These are phyloP conservation scores for Trichosporon inkin DNA, from an alignment of 1,284 basidiomycete genomes.

Conservation along the genomic window DNA sequence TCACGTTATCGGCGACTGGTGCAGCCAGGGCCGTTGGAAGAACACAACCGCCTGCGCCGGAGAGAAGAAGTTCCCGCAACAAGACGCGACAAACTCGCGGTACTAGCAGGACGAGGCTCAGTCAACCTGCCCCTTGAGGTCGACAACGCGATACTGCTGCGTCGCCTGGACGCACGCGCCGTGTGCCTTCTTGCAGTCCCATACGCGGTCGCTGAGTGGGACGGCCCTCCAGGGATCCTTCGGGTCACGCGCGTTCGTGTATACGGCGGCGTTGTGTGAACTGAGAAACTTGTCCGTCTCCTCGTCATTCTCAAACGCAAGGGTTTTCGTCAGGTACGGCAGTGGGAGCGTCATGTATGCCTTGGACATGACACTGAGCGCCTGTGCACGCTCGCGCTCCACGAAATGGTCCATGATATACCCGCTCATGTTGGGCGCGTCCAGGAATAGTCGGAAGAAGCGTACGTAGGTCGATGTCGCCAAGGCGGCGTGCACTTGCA, in stretches of 20 bases:
- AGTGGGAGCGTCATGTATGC: constrained; percentile 81
- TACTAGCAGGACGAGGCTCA: constrained; percentile 11
- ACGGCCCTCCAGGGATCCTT: constrained; percentile 29
- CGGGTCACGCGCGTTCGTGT: constrained; percentile 50
- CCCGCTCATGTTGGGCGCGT: constrained; percentile 92
- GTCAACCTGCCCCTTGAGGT: constrained; percentile 55
- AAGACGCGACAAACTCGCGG: too few species aligned
- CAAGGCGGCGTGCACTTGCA: constrained; percentile 79
- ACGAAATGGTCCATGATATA: constrained; percentile 99
- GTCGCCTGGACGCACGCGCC: constrained; percentile 49
- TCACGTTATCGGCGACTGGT: too few species aligned
- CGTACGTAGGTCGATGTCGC: constrained; percentile 91
- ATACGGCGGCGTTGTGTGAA: constrained; percentile 66
- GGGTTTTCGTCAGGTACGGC: constrained; percentile 69
- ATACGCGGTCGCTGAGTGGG: constrained; percentile 40
- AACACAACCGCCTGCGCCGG: too few species aligned
- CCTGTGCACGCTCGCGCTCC: constrained; percentile 80
- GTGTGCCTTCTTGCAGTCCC: constrained; percentile 55
- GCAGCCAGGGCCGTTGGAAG: too few species aligned
- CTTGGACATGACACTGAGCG: constrained; percentile 84
- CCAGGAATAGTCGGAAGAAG: constrained; percentile 79
- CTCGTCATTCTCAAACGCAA: constrained; percentile 71
- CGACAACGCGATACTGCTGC: constrained; percentile 54
- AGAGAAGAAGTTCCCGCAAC: too few species aligned
- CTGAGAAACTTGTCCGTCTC: constrained; percentile 68